These are phyloP conservation scores for Margaritispora aquatica DNA, from an alignment of 495 filamentous ascomycete genomes.

Conservation along the genomic window DNA sequence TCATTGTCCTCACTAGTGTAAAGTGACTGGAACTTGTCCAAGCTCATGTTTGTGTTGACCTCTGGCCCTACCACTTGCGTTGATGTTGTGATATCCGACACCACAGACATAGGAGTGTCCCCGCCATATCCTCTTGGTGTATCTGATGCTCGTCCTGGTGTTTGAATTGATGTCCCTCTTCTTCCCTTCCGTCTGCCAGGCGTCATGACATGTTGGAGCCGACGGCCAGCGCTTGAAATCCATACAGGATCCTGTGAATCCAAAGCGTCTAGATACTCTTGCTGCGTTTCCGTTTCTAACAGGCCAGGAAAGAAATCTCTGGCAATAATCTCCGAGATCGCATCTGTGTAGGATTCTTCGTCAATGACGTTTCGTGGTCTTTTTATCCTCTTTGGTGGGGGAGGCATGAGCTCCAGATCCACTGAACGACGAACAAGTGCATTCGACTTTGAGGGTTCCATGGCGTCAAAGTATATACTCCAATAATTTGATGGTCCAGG, in stretches of 20 bases:
- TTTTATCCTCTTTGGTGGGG: slow-evolving; percentile 86
- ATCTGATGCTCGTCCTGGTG: slow-evolving; percentile 28
- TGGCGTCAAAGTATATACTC: too few species aligned
- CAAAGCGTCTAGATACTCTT: slow-evolving; percentile 87
- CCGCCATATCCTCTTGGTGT: slow-evolving; percentile 49
- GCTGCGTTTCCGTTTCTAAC: slow-evolving; percentile 74
- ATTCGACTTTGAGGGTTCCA: slow-evolving; percentile 24
- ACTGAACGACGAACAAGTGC: slow-evolving; percentile 59
- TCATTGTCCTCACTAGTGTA: slow-evolving; percentile 98
- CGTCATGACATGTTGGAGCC: slow-evolving; percentile 76
- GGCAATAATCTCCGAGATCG: slow-evolving; percentile 88
- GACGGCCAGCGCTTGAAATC: slow-evolving; percentile 73
- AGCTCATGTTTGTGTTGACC: slow-evolving; percentile 76
- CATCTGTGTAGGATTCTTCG: slow-evolving; percentile 89
- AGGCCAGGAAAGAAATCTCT: slow-evolving; percentile 96
- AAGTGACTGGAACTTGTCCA: slow-evolving; percentile 80
- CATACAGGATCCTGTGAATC: slow-evolving; percentile 78
- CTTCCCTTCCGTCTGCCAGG: slow-evolving; percentile 48
- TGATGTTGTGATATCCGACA: slow-evolving; percentile 33
- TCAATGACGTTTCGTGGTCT: slow-evolving; percentile 83
- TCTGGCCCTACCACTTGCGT: slow-evolving; percentile 29
- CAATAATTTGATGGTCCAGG: too few species aligned
- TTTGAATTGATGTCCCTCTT: slow-evolving; percentile 30
- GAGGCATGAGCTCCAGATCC: slow-evolving; percentile 79
- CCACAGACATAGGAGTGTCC: slow-evolving; percentile 63